Evolutionary conservation across 768 basidiomycete genomes (phyloP), one percentile per base, ranked within the genome.

Genomic region (Boletus rubescentipes): DNA sequence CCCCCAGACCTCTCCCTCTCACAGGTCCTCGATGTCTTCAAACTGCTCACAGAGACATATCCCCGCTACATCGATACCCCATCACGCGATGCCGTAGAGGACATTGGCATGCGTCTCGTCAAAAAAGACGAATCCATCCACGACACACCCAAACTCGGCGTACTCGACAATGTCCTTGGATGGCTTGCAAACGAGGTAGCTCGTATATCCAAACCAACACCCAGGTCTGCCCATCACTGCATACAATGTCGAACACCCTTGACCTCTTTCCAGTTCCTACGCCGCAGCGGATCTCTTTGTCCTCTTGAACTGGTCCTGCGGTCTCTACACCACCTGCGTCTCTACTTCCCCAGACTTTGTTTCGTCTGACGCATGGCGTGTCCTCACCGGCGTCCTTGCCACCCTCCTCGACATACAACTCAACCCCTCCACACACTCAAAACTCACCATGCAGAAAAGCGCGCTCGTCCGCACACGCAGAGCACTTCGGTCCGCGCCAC

Each of bases 111-210:
- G 66, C 81, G 82, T 43, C 62, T 93, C 50, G 80, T 91, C 18
- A 73, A 74, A 23, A 81, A 80, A 35, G 89, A 92, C 60, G 82
- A 85, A 54, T 54, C 79, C 72, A 14, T 62, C 73, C 44, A 21
- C 61, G 9, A 74, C 73, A 29, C 41, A 78, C 70, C 67, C 18
- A 82, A 77, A 58, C 64, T 84, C 15, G 86, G 86, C 32, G 78
- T 89, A 4, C 68, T 81, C 18, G 86, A 91, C 61, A 81, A 87
- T 61, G 79, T 93, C 15, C 68, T 92, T 34, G 88, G 81, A 39
- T 95, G 91, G 91, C 72, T 91, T 9, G 76, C 81, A 7, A 76
- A 77, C 41, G 91, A 96, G 65, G 82, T 84, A 1, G 76, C 77
- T 5, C 79, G 76, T 42, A 74, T 87, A 18, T 72, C 80, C 3